These are phyloP conservation scores for Paecilomyces sp. DNA, from an alignment of 2,329 filamentous ascomycete genomes.

Conservation along the genomic window DNA sequence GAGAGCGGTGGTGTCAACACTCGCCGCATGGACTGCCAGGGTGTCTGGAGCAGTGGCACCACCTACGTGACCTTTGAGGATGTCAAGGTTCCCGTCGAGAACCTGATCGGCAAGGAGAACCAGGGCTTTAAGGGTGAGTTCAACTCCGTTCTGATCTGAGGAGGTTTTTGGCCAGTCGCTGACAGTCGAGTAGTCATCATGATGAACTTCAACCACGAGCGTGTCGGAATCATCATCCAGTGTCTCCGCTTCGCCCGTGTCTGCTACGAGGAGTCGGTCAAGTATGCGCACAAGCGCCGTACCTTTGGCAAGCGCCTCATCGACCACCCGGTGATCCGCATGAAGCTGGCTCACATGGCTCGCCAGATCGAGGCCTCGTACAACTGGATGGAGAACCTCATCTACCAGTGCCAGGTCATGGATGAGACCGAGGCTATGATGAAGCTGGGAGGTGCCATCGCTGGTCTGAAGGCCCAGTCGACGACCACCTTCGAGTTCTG, in stretches of 20 bases:
- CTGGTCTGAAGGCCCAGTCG: constrained; percentile 84
- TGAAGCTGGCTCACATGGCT: constrained; percentile 98
- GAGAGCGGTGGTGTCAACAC: constrained; percentile 78
- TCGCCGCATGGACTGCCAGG: constrained; percentile 95
- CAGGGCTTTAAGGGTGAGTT: constrained; percentile 76
- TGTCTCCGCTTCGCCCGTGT: constrained; percentile 91
- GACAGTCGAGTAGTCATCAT: constrained; percentile 64
- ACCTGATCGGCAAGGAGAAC: constrained; percentile 95
- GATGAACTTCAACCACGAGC: constrained; percentile 99
- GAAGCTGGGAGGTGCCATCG: constrained; percentile 89
- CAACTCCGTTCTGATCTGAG: neutral
- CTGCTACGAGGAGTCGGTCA: constrained; percentile 93
- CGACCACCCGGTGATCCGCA: constrained; percentile 91
- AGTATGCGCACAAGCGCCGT: constrained; percentile 93
- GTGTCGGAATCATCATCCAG: constrained; percentile 97
- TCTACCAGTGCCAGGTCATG: constrained; percentile 92
- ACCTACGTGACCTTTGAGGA: constrained; percentile 98
- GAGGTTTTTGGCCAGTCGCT: neutral
- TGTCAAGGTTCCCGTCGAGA: constrained; percentile 99
- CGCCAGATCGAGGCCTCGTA: constrained; percentile 96
- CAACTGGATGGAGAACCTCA: constrained; percentile 91
- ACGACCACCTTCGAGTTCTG: constrained; percentile 97
- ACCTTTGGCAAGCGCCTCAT: constrained; percentile 97
- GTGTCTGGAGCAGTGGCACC: constrained; percentile 90
- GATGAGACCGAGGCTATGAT: constrained; percentile 92